phyloP scores from a whole-genome alignment of 352 stramenopile genomes.

The Pythium pyrilobum region DNA sequence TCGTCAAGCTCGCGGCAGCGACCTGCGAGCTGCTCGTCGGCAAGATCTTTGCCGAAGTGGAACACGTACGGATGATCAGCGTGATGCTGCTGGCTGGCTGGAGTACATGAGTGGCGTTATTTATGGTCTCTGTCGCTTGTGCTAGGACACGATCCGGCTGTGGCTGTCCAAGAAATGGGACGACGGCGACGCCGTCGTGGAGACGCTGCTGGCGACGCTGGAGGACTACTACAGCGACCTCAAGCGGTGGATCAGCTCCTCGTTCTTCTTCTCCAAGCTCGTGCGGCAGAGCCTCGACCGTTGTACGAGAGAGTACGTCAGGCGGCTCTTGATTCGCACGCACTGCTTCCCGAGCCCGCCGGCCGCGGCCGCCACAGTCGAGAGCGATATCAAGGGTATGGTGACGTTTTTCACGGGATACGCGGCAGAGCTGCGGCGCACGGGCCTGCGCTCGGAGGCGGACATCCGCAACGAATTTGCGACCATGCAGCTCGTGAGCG shows the following conservation, averaged over 20 bases:
- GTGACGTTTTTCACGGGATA: conserved; percentile 72
- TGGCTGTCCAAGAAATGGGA: conserved; percentile 87
- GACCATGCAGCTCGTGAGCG: conserved; percentile 39
- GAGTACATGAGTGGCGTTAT: background rate
- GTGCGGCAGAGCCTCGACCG: conserved; percentile 66
- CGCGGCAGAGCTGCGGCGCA: conserved; percentile 53
- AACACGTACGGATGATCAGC: conserved; percentile 33
- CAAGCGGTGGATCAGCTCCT: conserved; percentile 66
- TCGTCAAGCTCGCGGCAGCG: conserved; percentile 64
- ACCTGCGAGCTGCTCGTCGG: conserved; percentile 59
- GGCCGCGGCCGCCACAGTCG: conserved; percentile 34
- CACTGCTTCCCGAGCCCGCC: conserved; percentile 45
- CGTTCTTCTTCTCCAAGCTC: conserved; percentile 84
- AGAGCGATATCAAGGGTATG: conserved; percentile 65
- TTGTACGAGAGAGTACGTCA: conserved; percentile 59
- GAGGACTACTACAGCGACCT: conserved; percentile 77
- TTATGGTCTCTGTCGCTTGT: background rate
- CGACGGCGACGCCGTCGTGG: conserved; percentile 63
- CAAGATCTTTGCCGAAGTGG: conserved; percentile 79
- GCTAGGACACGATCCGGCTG: conserved; percentile 56
- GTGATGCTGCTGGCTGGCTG: background rate
- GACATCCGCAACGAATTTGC: conserved; percentile 71
- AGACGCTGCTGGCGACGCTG: conserved; percentile 67
- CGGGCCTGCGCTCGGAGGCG: conserved; percentile 53
- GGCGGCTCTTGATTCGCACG: conserved; percentile 51